These are phyloP conservation scores for Aspergillus ochraceoroseus DNA, from an alignment of 2,329 filamentous ascomycete species.

Conservation along the genomic window DNA sequence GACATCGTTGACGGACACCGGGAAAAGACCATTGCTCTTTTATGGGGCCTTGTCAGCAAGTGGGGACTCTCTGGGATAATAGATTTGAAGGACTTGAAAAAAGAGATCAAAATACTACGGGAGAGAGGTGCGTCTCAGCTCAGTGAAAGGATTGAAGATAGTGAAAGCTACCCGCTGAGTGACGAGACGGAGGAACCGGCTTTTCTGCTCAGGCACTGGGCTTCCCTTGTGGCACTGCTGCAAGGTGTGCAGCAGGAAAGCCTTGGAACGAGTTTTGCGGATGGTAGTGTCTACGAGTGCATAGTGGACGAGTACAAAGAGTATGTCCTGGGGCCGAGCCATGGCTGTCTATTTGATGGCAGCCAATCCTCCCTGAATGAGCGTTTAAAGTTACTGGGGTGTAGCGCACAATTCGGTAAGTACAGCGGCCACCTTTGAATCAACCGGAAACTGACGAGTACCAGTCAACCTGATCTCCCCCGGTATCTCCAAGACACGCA, in stretches of 20 bases:
- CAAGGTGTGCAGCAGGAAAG: constrained; percentile 49
- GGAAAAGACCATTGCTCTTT: constrained; percentile 57
- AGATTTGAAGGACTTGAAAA: constrained; percentile 51
- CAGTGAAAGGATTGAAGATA: constrained; percentile 24
- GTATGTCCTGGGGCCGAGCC: constrained; percentile 30
- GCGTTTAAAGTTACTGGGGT: constrained; percentile 40
- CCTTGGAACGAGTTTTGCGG: constrained; percentile 55
- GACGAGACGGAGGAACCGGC: constrained; percentile 30
- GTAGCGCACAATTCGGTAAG: constrained; percentile 43
- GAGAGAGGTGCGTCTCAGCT: constrained; percentile 21
- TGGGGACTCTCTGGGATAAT: constrained; percentile 53
- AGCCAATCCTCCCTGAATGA: constrained; percentile 23
- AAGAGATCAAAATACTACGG: constrained; percentile 48
- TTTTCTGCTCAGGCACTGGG: constrained; percentile 54
- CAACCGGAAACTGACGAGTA: constrained; percentile 13
- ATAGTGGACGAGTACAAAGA: constrained; percentile 56
- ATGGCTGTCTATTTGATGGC: neutral
- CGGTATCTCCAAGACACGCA: constrained; percentile 30
- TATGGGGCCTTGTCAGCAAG: constrained; percentile 57
- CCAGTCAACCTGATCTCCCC: constrained; percentile 46
- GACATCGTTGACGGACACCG: constrained; percentile 62
- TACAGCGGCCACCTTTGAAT: constrained; percentile 3
- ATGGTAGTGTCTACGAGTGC: constrained; percentile 50
- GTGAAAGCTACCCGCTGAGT: neutral
- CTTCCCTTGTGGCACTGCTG: constrained; percentile 47